A percentile compares a stretch with the other conserved stretches of the same genome.
Evolutionary conservation across 2,329 filamentous ascomycete genomes (phyloP).

Genomic region (Diaporthe ilicicola): DNA sequence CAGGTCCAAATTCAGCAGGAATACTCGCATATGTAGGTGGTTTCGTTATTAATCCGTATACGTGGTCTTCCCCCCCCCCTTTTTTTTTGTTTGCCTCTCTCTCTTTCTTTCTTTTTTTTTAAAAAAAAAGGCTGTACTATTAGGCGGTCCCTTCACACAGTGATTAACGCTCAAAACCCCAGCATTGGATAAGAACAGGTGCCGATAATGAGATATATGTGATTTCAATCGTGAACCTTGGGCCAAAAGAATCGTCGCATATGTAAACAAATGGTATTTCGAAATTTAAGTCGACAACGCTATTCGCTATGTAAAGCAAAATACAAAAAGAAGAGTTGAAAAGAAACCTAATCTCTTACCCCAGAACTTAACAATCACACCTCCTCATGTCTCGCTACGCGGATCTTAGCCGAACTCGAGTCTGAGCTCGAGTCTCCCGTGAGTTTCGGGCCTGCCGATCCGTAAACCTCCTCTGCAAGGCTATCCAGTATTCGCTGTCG

Average conservation of each 20-base stretch:
- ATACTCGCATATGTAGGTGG: no score
- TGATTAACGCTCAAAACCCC: no score
- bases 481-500: slow-evolving; percentile 10
- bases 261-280: slow-evolving; percentile 2
- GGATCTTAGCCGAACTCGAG: not conserved
- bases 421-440: slow-evolving; percentile 9
- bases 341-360: not conserved
- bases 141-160: no score
- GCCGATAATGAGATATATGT: no score
- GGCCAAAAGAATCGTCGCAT: no score
- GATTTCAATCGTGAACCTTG: not conserved
- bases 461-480: slow-evolving; percentile 3
- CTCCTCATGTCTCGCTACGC: slow-evolving; percentile 3
- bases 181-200: no score
- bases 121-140: no score
- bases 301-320: not conserved
- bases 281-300: not conserved
- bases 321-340: not conserved
- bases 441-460: not conserved
- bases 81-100: no score
- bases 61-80: no score
- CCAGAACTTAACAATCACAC: not conserved
- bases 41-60: no score
- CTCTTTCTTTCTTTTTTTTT: no score
- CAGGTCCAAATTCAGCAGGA: no score